Base-by-base conservation (phyloP, 148 eudicot genomes). In the Pouteria glomerata region DNA sequence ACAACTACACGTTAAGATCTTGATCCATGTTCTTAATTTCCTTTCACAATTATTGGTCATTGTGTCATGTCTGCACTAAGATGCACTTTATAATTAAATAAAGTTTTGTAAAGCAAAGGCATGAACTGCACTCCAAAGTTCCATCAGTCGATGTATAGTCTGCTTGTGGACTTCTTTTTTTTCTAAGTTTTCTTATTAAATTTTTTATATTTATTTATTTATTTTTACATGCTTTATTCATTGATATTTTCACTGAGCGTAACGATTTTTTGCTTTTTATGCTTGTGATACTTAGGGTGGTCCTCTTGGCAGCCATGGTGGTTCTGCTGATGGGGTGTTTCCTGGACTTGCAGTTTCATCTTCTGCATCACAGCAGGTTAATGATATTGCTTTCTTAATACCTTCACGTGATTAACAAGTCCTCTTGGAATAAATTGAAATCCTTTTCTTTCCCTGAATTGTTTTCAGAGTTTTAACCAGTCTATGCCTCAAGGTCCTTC, bases 291-390 rank as follows among this genome's bases (percentile, higher is more conserved):
- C 74, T 73, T 59, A 91, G 93, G 93, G 79, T 26, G 86, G 78
- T 69, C 66, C 85, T 70, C 39, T 68, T 71, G 82, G 82, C 55
- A n/a, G n/a, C n/a, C n/a, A n/a, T n/a, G n/a, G n/a, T n/a, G n/a
- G n/a, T n/a, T 74, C 66, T 73, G 73, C 76, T 30, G 89, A 87
- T 73, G 82, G 86, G 56, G 58, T 83, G 26, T 66, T 68, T 66
- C 80, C 79, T 69, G 83, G 81, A 72, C 72, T 66, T 69, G 69
- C 81, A 39, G 80, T 76, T 77, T 75, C 92, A 45, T 80, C 85
- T 69, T 77, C 85, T 51, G 53, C 78, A 24, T 74, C 84, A 6
- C 80, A 84, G 73, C 83, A 79, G 88, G 90, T 88, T 60, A 51
- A 21, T 10, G 15, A 37, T 15, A 24, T 68, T 61, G n/a, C 71